Conservation (phyloP, 2,329 filamentous ascomycete species). For the Paraphaeosphaeria sporulosa region DNA sequence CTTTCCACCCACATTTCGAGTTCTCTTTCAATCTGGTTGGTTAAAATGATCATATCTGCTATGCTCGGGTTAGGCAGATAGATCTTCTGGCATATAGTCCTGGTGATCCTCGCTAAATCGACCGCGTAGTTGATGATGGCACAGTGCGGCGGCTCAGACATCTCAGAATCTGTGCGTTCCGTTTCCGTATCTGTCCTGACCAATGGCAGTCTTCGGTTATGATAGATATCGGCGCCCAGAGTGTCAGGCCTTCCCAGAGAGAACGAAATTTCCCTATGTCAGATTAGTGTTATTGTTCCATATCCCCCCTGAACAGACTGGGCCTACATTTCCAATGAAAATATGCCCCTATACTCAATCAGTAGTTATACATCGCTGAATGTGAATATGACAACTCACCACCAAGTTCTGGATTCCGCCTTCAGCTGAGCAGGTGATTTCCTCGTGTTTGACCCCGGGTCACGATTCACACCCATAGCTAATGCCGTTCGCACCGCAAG, state of each 20-base stretch:
- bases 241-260: constrained; percentile 59
- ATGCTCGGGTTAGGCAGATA: constrained; percentile 48
- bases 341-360: not conserved
- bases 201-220: constrained; percentile 49
- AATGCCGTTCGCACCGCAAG: constrained; percentile 57
- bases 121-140: constrained; percentile 52
- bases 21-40: constrained; percentile 47
- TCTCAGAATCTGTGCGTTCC: constrained; percentile 17
- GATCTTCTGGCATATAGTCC: constrained; percentile 50
- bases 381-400: constrained; percentile 1
- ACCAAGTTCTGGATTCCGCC: constrained; percentile 23
- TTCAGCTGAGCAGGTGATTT: constrained; percentile 8
- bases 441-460: constrained; percentile 22
- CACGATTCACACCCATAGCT: constrained; percentile 58
- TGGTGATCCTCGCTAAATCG: constrained; percentile 51
- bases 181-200: constrained; percentile 45
- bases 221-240: constrained; percentile 58
- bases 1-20: constrained; percentile 47
- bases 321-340: not conserved
- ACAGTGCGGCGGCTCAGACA: constrained; percentile 3
- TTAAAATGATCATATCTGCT: constrained; percentile 46
- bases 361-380: not conserved
- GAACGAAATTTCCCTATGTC: constrained; percentile 35
- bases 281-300: not conserved
- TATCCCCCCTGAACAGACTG: not conserved